Conservation (phyloP, 805 yeast genomes). For the Myxozyma nipponensis region DNA sequence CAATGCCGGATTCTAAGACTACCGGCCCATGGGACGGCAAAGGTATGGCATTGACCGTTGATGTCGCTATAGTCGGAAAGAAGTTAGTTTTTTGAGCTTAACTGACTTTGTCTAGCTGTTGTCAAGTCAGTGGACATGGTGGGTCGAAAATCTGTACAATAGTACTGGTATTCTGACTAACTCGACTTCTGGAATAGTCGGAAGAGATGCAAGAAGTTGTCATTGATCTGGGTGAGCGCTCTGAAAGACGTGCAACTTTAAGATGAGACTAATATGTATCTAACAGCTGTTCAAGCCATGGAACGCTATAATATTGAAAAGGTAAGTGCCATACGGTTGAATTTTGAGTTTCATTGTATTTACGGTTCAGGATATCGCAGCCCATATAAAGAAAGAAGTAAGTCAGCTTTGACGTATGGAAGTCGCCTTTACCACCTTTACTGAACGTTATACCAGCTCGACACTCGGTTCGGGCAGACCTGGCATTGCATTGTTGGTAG, state of each 20-base stretch:
- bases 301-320: slow-evolving; percentile 46
- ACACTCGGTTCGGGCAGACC: slow-evolving; percentile 51
- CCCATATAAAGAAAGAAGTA: slow-evolving; percentile 51
- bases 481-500: slow-evolving; percentile 65
- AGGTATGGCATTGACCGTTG: slow-evolving; percentile 3
- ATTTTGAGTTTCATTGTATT: too few species aligned
- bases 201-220: slow-evolving; percentile 35
- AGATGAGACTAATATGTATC: slow-evolving; percentile 1
- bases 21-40: slow-evolving; percentile 20
- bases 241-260: not conserved
- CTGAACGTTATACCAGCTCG: slow-evolving; percentile 37
- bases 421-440: not conserved
- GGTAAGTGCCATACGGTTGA: too few species aligned
- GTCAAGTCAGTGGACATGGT: slow-evolving; percentile 39
- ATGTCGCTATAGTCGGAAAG: too few species aligned
- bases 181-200: too few species aligned
- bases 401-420: slow-evolving; percentile 4
- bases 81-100: not conserved
- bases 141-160: too few species aligned
- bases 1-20: slow-evolving; percentile 5
- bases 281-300: slow-evolving; percentile 43
- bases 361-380: slow-evolving; percentile 55
- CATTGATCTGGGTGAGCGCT: slow-evolving; percentile 31
- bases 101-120: slow-evolving; percentile 22
- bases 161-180: too few species aligned